These are phyloP conservation scores for Thelonectria discophora DNA, from an alignment of 2,329 filamentous ascomycete species.

Conservation along the genomic window DNA sequence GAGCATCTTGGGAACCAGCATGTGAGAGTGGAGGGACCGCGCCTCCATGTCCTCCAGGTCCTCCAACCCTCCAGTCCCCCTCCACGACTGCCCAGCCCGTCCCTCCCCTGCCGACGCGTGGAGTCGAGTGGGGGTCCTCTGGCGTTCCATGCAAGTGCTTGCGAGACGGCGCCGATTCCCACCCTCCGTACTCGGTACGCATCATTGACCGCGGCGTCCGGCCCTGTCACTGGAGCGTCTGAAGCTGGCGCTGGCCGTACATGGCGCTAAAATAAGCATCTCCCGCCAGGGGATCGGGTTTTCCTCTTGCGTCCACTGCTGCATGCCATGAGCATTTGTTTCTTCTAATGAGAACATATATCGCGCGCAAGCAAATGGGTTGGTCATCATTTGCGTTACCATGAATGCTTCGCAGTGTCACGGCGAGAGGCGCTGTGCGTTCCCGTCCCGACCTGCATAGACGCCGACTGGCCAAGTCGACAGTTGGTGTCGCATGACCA, in stretches of 20 bases:
- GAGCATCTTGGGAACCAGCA: constrained; percentile 21
- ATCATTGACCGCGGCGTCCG: constrained; percentile 15
- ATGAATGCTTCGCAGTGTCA: background rate
- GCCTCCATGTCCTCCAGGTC: background rate
- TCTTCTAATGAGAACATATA: constrained; percentile 37
- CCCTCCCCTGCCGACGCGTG: constrained; percentile 38
- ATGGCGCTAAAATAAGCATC: constrained; percentile 43
- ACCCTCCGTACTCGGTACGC: constrained; percentile 29
- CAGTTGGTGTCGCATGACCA: constrained; percentile 20
- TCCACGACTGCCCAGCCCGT: constrained; percentile 18
- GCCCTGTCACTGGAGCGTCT: constrained; percentile 33
- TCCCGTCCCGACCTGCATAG: background rate
- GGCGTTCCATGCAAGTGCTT: constrained; percentile 42
- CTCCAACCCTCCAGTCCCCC: constrained; percentile 2
- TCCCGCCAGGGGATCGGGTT: constrained; percentile 32
- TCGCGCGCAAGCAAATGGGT: constrained; percentile 3
- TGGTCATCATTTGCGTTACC: constrained; percentile 13
- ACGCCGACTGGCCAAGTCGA: constrained; percentile 8
- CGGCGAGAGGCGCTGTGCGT: background rate
- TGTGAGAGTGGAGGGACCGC: constrained; percentile 26
- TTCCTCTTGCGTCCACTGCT: constrained; percentile 22
- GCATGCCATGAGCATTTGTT: constrained; percentile 35
- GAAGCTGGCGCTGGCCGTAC: constrained; percentile 17
- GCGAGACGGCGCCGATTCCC: constrained; percentile 28
- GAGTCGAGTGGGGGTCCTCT: constrained; percentile 39